phyloP scores from a whole-genome alignment of 805 yeast species.

The Nadsonia fulvescens region DNA sequence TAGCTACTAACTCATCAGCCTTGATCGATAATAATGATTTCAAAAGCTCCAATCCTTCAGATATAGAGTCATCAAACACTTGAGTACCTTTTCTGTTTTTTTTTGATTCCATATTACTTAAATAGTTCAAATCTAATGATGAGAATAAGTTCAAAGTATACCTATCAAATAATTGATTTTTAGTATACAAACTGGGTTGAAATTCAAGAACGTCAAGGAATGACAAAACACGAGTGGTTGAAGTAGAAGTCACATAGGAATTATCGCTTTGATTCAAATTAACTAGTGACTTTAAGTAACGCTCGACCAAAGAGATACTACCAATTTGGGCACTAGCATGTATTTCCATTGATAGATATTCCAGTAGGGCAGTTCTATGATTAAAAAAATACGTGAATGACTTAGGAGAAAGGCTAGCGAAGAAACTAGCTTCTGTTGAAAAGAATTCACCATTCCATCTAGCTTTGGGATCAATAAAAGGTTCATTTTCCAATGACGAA shows the following conservation, averaged over 20 bases:
- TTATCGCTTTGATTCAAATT: constrained; percentile 22
- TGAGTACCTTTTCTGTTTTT: no score
- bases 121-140: constrained; percentile 7
- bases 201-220: constrained; percentile 57
- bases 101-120: constrained; percentile 13
- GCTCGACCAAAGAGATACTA: constrained; percentile 31
- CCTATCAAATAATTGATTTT: constrained; percentile 3
- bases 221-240: constrained; percentile 48
- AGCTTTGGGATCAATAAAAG: constrained; percentile 35
- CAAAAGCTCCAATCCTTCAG: constrained; percentile 1
- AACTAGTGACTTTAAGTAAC: constrained; percentile 36
- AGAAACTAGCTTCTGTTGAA: no score
- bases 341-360: constrained; percentile 55
- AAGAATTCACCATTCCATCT: constrained; percentile 38
- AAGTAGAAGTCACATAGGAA: constrained; percentile 24
- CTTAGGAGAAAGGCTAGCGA: no score
- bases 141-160: constrained; percentile 3
- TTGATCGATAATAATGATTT: constrained; percentile 9
- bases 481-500: constrained; percentile 31
- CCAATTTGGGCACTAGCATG: constrained; percentile 32
- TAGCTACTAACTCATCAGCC: constrained; percentile 11
- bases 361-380: constrained; percentile 42
- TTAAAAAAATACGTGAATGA: constrained; percentile 43
- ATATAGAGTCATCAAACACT: constrained; percentile 1
- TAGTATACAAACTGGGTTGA: constrained; percentile 10